Base-by-base conservation (phyloP, 768 basidiomycete species). In the Mycena filopes region DNA sequence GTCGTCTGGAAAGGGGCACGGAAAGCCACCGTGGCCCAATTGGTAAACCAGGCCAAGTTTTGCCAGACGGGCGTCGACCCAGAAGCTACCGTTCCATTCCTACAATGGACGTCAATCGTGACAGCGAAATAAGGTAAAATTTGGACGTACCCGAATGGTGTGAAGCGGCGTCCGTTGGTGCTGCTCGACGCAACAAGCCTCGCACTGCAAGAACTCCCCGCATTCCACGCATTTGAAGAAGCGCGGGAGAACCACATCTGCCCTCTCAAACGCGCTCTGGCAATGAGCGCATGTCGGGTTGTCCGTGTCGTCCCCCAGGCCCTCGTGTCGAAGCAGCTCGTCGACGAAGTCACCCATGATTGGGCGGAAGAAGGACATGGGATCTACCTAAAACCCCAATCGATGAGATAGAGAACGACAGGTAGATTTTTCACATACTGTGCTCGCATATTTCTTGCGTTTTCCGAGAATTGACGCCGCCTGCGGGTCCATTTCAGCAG, bases 1-100 rank as follows among this genome's bases (percentile, higher is more conserved):
- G 31, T 4, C 9, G 33, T 49, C 56, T 12, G 67, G 67, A n/a
- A 25, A 31, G 1, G 42, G 50, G 42, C 60, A 63, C 2, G 51
- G 36, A 28, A 42, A 36, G 18, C 60, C 67, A 4, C 46, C 43
- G 36, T 70, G 69, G 2, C 69, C 69, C 1, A 70, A 53, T 43
- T 70, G 69, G 33, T 61, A 64, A 2, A 65, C 55, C 15, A 70
- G 62, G 3, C 69, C 69, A 5, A 68, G 21, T 0, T 18, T 40
- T 1, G 0, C 7, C 12, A 70, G 60, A 25, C 33, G 33, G 3
- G 53, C 28, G 2, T 51, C 18, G 16, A n/a, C 42, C 69, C 69
- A 70, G 21, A 60, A 68, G 5, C 20, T 10, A 3, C 66, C 58
- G 21, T 38, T 65, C 67, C 69, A 70, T 51, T 60, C 49, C 69